Evolutionary conservation across 2,329 filamentous ascomycete genomes (phyloP).

Genomic region (Colletotrichum sublineola): DNA sequence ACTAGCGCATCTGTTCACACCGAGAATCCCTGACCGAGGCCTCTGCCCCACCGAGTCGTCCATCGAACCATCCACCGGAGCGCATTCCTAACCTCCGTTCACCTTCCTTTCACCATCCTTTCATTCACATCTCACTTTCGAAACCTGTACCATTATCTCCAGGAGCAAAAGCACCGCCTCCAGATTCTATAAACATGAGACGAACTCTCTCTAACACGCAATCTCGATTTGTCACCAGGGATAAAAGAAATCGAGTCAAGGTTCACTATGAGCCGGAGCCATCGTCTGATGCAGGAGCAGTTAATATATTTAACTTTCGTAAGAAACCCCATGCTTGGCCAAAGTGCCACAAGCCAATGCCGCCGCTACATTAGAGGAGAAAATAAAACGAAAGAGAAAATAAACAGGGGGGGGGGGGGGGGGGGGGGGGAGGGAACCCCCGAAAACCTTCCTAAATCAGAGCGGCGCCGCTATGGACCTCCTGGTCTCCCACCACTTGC

Average conservation of each 20-base stretch:
- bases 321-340: background rate
- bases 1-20: background rate
- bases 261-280: background rate
- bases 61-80: background rate
- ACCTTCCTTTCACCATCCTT: too few relatives aligned
- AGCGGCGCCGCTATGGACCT: conserved; percentile 19
- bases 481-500: conserved; percentile 43
- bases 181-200: background rate
- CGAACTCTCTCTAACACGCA: background rate
- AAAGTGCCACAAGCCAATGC: background rate
- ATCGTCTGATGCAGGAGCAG: background rate
- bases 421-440: too few relatives aligned
- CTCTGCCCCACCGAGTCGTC: background rate
- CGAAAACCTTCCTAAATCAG: background rate
- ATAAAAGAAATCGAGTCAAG: background rate
- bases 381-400: background rate
- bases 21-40: conserved; percentile 11
- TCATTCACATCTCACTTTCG: background rate
- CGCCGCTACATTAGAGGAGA: background rate
- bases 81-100: background rate
- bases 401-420: too few relatives aligned
- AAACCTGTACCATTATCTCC: background rate
- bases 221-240: background rate
- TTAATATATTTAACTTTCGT: background rate
- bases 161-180: background rate